Conservation (phyloP, 805 yeast species). For the Cyberlindnera meyerae region DNA sequence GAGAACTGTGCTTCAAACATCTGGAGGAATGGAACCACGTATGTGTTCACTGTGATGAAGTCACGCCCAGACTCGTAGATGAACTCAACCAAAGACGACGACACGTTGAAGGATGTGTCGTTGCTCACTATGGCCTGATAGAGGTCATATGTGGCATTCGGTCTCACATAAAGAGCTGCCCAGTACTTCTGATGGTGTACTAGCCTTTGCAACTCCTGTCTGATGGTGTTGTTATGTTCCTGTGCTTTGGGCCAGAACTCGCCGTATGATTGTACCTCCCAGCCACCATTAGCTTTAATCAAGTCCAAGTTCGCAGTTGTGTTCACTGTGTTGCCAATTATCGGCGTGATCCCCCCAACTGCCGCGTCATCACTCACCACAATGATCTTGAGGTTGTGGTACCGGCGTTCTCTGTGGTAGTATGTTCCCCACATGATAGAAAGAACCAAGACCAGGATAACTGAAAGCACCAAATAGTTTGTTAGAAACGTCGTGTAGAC, state of each 20-base stretch:
- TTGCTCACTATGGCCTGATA: conserved; percentile 22
- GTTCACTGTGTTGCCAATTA: conserved; percentile 16
- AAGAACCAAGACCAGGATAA: conserved; percentile 23
- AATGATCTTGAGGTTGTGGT: conserved; percentile 15
- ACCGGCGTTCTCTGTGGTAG: conserved; percentile 14
- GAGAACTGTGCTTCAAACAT: conserved; percentile 29
- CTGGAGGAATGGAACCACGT: conserved; percentile 44
- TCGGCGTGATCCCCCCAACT: conserved; percentile 14
- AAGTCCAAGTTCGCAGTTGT: conserved; percentile 1
- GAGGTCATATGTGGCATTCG: conserved; percentile 37
- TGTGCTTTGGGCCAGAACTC: conserved; percentile 21
- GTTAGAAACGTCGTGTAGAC: conserved; percentile 15
- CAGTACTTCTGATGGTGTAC: conserved; percentile 54
- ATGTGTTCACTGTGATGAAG: conserved; percentile 38
- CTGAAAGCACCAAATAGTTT: conserved; percentile 20
- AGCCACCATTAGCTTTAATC: conserved; percentile 22
- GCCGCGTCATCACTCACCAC: conserved; percentile 21
- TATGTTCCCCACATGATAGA: conserved; percentile 27
- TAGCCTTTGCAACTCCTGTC: conserved; percentile 36
- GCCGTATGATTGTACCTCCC: conserved; percentile 24
- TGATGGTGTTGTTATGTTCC: conserved; percentile 16
- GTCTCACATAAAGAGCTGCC: conserved; percentile 49
- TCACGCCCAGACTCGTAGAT: conserved; percentile 65
- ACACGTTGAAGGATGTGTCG: conserved; percentile 18
- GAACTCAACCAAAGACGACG: conserved; percentile 29